Evolutionary conservation across 2,329 filamentous ascomycete genomes (phyloP), one percentile per base, ranked within the genome.

Genomic region (Teratosphaeria viscida): DNA sequence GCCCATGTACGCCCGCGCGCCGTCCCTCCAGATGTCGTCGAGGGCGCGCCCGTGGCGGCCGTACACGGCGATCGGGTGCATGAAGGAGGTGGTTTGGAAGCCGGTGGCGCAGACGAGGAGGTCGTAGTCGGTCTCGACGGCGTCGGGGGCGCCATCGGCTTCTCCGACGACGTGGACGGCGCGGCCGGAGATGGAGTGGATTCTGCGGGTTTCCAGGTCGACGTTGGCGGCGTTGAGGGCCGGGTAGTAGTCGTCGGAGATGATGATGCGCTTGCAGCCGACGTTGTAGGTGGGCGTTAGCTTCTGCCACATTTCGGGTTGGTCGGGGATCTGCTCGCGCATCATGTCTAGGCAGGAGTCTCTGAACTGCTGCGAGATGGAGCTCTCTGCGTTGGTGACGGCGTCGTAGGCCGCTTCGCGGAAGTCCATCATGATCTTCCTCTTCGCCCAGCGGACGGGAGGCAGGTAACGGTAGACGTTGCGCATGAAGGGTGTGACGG

Each of bases 51-150:
- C 76, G 16, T 75, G 66, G 0, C 67, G 65, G 5, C 82, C 82
- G 10, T 71, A 75, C 19, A 85, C 73, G 27, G 78, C 71, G 62
- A 85, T 82, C 0, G 82, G 81, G 63, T 80, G 76, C 74, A 85
- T 77, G 70, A 85, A 85, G 54, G 85, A 78, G 0, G 81, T 77
- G 0, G 82, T 80, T 27, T 78, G 75, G 73, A 85, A 85, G 0
- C 83, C 83, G 0, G 82, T 85, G 0, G 83, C 83, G 7, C 81
- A 75, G 27, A 85, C 72, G 14, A 85, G 75, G 19, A 84, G 68
- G 65, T 85, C 82, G 65, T 80, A 80, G 23, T 79, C 75, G 26
- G 59, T 47, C 26, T 65, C 66, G 2, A 62, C 62, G n/a, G 61
- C 63, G 1, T 61, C 62, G 8, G 59, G 47, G 35, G 65, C 52